Evolutionary conservation across 257 asterid species (phyloP), one percentile per base, ranked within the genome.

Genomic region (Petunia secreta): DNA sequence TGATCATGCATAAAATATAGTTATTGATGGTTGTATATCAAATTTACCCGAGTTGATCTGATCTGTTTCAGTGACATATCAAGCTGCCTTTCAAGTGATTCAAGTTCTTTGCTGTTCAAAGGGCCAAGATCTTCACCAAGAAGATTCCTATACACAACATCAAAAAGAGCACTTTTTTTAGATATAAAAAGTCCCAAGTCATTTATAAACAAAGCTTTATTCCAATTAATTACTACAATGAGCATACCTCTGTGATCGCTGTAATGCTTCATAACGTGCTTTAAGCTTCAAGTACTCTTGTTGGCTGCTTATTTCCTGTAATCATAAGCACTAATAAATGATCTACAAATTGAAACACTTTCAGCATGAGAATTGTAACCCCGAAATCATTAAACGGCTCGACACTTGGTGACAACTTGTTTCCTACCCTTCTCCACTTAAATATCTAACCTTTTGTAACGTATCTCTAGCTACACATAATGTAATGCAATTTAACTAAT

Each of bases 81-180:
- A 68, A 96, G 98, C 79, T 96, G 98, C 79, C 93, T 91, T 82
- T 96, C 99, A 43, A 96, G 91, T 44, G 98, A 90, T 85, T 96
- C 99, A 54, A 96, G 99, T 67, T 96, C 99, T 89, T 91, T 92
- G 92, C 97, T 91, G 92, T 91, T 96, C 85, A 93, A 79, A 82
- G 98, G 97, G 38, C 97, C 98, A 82, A 96, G 98, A 85, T 96
- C 98, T 85, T 93, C 99, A 65, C 98, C 99, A 80, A 94, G 94
- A 80, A 96, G 97, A 78, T 96, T 94, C 89, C 99, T 96, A 80
- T 1, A 44, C 63, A 50, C 68, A 52, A 15, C 34, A 77, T 34
- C n/a, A 14, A 11, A 77, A 80, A 39, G 57, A 11, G 8, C 58
- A 44, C 1, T 55, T 8, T 25, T 25, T 25, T 25, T 25, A 25